These are phyloP conservation scores for Trichoderma endophyticum DNA, from an alignment of 2,329 filamentous ascomycete genomes.

Conservation along the genomic window DNA sequence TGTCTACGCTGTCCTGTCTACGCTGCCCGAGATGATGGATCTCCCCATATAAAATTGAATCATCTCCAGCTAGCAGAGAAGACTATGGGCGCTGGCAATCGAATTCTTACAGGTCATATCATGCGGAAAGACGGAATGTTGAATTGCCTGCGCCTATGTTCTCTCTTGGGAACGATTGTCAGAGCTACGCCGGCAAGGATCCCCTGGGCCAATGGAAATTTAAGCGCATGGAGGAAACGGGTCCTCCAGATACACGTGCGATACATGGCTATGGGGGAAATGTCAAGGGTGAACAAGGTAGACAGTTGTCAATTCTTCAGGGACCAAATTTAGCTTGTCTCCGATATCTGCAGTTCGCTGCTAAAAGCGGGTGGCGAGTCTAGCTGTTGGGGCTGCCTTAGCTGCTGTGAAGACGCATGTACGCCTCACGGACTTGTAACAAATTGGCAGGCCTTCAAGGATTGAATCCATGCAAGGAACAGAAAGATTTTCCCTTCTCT, in stretches of 20 bases:
- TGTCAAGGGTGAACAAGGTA: background rate
- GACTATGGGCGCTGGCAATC: too few relatives aligned
- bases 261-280: background rate
- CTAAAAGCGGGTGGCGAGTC: background rate
- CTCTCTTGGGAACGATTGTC: background rate
- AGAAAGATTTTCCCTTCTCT: background rate
- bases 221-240: background rate
- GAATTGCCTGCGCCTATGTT: background rate
- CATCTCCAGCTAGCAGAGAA: background rate
- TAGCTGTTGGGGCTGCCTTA: background rate
- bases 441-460: background rate
- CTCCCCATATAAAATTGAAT: background rate
- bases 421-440: background rate
- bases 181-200: background rate
- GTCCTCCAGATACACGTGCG: background rate
- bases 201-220: background rate
- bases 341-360: background rate
- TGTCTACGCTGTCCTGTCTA: background rate
- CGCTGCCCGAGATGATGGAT: background rate
- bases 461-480: background rate
- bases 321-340: background rate
- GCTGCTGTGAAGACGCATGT: background rate
- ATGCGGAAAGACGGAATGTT: background rate
- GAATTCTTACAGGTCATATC: background rate
- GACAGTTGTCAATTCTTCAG: background rate